phyloP scores from a whole-genome alignment of 202 grass and related monocot species.

The Setaria italica region DNA sequence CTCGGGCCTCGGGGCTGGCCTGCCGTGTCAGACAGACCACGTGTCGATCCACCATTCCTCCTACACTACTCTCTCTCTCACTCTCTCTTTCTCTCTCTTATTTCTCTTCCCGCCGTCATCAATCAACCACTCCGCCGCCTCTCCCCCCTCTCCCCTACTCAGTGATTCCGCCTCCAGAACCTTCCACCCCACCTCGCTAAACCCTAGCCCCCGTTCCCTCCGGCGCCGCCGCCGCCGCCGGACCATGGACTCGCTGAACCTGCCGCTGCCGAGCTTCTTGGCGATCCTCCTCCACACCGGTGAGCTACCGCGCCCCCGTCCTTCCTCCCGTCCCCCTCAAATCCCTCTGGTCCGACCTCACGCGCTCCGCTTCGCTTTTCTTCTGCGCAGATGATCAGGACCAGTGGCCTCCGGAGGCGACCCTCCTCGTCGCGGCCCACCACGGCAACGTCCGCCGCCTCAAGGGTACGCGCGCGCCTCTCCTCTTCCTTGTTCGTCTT shows the following conservation, averaged over 20 bases:
- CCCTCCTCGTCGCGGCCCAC: constrained; percentile 40
- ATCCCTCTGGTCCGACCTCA: neutral
- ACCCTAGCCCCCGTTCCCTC: neutral
- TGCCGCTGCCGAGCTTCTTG: neutral
- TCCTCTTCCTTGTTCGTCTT: neutral
- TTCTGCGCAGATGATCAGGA: constrained; percentile 14
- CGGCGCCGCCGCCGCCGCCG: neutral
- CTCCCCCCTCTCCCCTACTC: neutral
- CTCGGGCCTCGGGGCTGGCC: neutral
- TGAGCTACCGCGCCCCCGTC: neutral
- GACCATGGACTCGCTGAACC: neutral
- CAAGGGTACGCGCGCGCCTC: constrained; percentile 34
- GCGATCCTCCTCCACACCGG: neutral
- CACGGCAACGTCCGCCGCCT: constrained; percentile 42
- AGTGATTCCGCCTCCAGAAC: neutral
- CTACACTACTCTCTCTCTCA: neutral
- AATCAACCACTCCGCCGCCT: neutral
- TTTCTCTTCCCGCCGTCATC: constrained; percentile 14
- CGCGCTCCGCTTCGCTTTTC: too few species aligned
- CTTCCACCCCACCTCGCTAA: neutral
- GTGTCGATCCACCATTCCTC: neutral
- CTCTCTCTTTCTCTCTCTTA: neutral
- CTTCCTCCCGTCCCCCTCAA: too few species aligned
- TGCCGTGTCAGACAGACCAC: neutral
- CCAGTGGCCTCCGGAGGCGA: constrained; percentile 41